Evolutionary conservation across 2,329 filamentous ascomycete genomes (phyloP).

Genomic region (Colletotrichum limetticola): DNA sequence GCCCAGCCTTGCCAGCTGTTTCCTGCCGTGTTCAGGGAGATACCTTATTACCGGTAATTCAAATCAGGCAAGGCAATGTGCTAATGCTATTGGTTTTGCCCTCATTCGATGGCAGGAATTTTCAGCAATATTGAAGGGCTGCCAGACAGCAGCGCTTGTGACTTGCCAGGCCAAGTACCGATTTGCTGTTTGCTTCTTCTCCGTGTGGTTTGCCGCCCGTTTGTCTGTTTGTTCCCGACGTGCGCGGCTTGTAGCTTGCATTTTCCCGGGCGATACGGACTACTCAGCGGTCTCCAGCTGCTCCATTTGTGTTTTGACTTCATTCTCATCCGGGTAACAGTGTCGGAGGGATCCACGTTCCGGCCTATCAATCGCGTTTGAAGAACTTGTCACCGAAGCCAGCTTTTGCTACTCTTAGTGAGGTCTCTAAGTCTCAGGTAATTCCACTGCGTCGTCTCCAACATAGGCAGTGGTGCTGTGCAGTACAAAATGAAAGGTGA

Average conservation of each 20-base stretch:
- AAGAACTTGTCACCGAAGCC: slow-evolving; percentile 10
- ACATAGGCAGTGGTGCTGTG: not conserved
- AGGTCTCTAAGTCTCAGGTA: not conserved
- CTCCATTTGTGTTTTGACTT: slow-evolving; percentile 15
- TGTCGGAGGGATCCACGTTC: not conserved
- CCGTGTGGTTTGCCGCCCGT: not conserved
- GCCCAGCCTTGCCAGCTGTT: slow-evolving; percentile 18
- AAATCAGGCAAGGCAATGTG: not conserved
- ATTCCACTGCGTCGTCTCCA: not conserved
- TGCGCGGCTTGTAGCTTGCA: slow-evolving; percentile 8
- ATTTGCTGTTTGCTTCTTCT: not conserved
- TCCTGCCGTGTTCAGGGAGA: not conserved
- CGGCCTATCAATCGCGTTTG: slow-evolving; percentile 9
- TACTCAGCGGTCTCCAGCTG: not conserved
- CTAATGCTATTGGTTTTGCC: not conserved
- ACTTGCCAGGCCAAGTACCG: not conserved
- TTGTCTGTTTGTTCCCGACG: slow-evolving; percentile 1
- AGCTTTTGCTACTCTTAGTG: not conserved
- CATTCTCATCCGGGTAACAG: not conserved
- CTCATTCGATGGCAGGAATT: not conserved
- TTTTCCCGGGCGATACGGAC: slow-evolving; percentile 9
- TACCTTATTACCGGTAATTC: not conserved
- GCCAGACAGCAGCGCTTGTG: not conserved
- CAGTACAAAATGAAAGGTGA: slow-evolving; percentile 49
- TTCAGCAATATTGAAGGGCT: not conserved